A percentile compares a stretch with the other conserved stretches of the same genome.
phyloP scores from a whole-genome alignment of 768 basidiomycete species.

The Suillus paluster region DNA sequence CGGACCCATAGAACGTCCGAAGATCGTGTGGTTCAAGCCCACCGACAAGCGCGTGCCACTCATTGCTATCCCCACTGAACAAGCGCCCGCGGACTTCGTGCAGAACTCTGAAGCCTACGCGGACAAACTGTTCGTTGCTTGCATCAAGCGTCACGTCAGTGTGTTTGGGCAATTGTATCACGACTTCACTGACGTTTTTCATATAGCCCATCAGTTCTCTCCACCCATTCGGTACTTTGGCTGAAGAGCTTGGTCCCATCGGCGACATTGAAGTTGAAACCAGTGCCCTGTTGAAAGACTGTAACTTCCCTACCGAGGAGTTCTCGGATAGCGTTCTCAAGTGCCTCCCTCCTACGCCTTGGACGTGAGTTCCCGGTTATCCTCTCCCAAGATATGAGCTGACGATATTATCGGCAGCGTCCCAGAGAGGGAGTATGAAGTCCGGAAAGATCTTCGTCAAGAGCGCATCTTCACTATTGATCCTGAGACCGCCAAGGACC shows the following conservation, averaged over 20 bases:
- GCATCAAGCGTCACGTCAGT: constrained; percentile 96
- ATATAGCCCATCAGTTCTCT: constrained; percentile 88
- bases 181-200: constrained; percentile 23
- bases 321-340: constrained; percentile 95
- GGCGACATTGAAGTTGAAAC: constrained; percentile 99
- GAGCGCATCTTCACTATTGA: constrained; percentile 95
- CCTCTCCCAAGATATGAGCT: constrained; percentile 1
- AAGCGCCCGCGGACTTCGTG: constrained; percentile 95
- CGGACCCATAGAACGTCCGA: constrained; percentile 84
- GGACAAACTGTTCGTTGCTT: constrained; percentile 93
- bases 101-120: constrained; percentile 92
- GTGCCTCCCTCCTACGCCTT: constrained; percentile 94
- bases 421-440: constrained; percentile 86
- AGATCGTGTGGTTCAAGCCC: constrained; percentile 99
- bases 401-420: constrained; percentile 51
- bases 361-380: constrained; percentile 61
- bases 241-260: constrained; percentile 97
- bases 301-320: constrained; percentile 98
- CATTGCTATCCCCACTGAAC: constrained; percentile 98
- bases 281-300: constrained; percentile 95
- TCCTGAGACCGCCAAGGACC: constrained; percentile 84
- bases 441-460: constrained; percentile 84
- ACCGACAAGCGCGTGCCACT: constrained; percentile 98
- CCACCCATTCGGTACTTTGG: constrained; percentile 97
- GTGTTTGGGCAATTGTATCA: constrained; percentile 11